Evolutionary conservation across 169 alveolate species (phyloP).

Genomic region (Cystoisospora suis): DNA sequence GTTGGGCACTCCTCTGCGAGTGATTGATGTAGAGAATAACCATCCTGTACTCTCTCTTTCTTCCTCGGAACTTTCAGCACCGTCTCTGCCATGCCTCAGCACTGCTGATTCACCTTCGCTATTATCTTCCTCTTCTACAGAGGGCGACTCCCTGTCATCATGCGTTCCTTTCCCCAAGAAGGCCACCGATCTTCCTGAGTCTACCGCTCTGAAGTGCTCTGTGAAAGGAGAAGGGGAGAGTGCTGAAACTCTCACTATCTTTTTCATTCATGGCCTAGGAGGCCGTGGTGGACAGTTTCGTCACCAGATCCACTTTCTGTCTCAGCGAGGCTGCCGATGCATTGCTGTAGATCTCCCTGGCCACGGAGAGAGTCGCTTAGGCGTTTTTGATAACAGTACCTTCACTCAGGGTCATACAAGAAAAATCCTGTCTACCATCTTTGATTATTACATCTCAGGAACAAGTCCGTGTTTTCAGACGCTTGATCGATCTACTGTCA

Average conservation of each 20-base stretch:
- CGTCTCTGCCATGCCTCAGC: too few relatives aligned
- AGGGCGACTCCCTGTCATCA: too few relatives aligned
- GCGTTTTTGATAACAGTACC: neutral
- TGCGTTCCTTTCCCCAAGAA: too few relatives aligned
- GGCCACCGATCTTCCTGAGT: too few relatives aligned
- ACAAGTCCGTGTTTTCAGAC: neutral
- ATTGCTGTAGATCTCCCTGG: conserved; percentile 54
- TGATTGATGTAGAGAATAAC: neutral
- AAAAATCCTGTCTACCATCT: neutral
- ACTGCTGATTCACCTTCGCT: too few relatives aligned
- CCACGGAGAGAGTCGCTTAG: conserved; percentile 30
- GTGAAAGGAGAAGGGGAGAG: too few relatives aligned
- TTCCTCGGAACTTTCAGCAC: neutral
- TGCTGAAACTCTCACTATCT: too few relatives aligned
- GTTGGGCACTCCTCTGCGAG: neutral
- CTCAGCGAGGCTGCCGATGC: conserved; percentile 42
- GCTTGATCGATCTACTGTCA: neutral
- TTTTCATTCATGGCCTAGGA: conserved; percentile 43
- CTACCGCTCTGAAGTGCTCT: too few relatives aligned
- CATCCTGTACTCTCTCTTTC: neutral
- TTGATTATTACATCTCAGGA: neutral
- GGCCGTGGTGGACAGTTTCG: conserved; percentile 55
- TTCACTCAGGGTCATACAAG: neutral
- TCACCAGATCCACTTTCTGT: conserved; percentile 28
- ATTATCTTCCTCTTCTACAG: too few relatives aligned